Evolutionary conservation across 331 rosid species (phyloP), one percentile per base, ranked within the genome.

Genomic region (Phaseolus coccineus): DNA sequence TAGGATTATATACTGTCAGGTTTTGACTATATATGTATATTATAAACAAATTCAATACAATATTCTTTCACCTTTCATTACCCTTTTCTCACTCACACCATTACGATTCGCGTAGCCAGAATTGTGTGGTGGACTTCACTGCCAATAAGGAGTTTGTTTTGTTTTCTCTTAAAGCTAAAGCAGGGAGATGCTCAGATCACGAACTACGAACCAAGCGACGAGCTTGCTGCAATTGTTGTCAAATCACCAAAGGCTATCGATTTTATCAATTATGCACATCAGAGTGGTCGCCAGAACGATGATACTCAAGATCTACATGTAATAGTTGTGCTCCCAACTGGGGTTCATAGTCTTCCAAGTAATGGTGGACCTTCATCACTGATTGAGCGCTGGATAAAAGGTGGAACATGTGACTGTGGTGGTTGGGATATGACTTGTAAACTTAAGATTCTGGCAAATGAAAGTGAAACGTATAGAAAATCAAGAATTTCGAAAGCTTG

Each of bases 341-440:
- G 94, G 56, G 83, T 79, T 80, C 99, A 96, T 80, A 91, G 94
- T 88, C 88, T 90, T 79, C 99, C 98, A 6, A 89, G 94, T 77
- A 89, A 90, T 52, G 97, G 98, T 40, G 99, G 99, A 79, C 99
- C 99, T 42, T 93, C 99, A 10, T 93, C 99, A 2, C 77, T 96
- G 78, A 87, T 96, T 73, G 94, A 93, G 87, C 97, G 99, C 40
- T 96, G 99, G 99, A 91, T 65, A 79, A 81, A 97, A 2, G 98
- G 99, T 42, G 99, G 99, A 74, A 79, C 90, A 24, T 96, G 99
- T 52, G 99, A 96, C 83, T 96, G 99, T 84, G 99, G 98, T 40
- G 99, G 99, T 83, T 96, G 99, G 99, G 99, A 96, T 86, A 62
- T 91, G 87, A 98, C 93, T 79, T 96, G 99, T 88, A 86, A 90